Conservation (phyloP, 1,139 yeast species). For the Candida albicans region DNA sequence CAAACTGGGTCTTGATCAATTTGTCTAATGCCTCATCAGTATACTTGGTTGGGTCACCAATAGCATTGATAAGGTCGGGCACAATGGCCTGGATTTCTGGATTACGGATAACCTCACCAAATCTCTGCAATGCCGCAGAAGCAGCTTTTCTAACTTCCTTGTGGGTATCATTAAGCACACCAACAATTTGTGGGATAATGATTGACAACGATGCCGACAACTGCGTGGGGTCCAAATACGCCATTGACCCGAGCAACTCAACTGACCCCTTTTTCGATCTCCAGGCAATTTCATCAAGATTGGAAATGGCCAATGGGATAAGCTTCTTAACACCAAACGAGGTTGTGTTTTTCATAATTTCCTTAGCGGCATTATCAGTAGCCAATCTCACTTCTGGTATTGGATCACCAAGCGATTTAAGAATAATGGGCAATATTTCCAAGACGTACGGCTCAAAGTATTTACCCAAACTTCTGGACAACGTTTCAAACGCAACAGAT, state of each 20-base stretch:
- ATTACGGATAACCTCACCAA: conserved; percentile 95
- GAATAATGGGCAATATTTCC: conserved; percentile 78
- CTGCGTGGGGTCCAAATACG: conserved; percentile 93
- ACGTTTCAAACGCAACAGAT: conserved; percentile 80
- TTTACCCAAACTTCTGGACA: conserved; percentile 72
- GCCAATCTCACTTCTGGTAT: conserved; percentile 86
- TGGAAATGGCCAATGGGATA: conserved; percentile 86
- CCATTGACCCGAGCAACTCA: conserved; percentile 95
- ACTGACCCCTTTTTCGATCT: conserved; percentile 96
- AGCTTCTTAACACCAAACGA: conserved; percentile 88
- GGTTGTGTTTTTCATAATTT: conserved; percentile 88
- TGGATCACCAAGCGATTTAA: conserved; percentile 82
- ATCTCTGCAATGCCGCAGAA: conserved; percentile 80
- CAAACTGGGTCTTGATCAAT: conserved; percentile 86
- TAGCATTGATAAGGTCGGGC: conserved; percentile 86
- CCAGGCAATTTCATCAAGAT: conserved; percentile 91
- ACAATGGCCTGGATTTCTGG: conserved; percentile 93
- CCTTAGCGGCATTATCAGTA: conserved; percentile 82
- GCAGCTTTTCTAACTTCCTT: conserved; percentile 97
- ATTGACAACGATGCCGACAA: conserved; percentile 84
- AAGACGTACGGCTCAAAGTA: conserved; percentile 92
- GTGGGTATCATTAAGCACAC: conserved; percentile 91
- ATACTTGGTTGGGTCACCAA: conserved; percentile 90
- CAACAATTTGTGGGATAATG: conserved; percentile 94
- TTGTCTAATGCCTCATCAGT: conserved; percentile 89